Conservation (phyloP, 2,329 filamentous ascomycete genomes). For the Fusarium caatingaense region DNA sequence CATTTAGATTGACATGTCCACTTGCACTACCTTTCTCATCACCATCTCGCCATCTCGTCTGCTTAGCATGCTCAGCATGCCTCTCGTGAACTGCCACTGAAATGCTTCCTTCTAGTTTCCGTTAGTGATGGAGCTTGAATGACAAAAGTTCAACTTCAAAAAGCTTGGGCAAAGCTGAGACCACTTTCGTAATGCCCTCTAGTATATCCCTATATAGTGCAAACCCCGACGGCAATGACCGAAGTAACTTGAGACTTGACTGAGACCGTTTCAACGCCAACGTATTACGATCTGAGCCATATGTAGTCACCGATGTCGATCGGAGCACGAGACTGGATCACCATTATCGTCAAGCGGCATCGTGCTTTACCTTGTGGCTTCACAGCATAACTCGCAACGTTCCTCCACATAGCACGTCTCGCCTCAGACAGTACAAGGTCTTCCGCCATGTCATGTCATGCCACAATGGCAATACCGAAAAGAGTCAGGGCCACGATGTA, state of each 20-base stretch:
- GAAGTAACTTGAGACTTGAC: constrained; percentile 18
- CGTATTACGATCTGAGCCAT: constrained; percentile 8
- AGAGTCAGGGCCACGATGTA: constrained; percentile 14
- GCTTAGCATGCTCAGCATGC: constrained; percentile 1
- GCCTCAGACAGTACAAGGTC: not conserved
- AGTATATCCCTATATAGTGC: not conserved
- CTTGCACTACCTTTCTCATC: constrained; percentile 17
- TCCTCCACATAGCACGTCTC: constrained; percentile 10
- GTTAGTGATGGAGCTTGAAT: not conserved
- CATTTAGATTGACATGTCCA: constrained; percentile 33
- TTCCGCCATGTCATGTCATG: constrained; percentile 22
- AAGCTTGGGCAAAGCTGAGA: not conserved
- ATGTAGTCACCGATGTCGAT: constrained; percentile 1
- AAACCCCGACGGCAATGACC: constrained; percentile 13
- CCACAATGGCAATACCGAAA: constrained; percentile 2
- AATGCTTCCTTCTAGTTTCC: not conserved
- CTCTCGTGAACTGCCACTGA: not conserved
- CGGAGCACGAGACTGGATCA: constrained; percentile 3
- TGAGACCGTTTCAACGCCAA: constrained; percentile 20
- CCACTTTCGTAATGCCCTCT: constrained; percentile 2
- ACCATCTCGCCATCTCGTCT: not conserved
- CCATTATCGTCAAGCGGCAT: constrained; percentile 11
- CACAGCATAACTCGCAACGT: constrained; percentile 9
- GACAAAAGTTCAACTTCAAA: not conserved
- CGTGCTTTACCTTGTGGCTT: constrained; percentile 10